These are phyloP conservation scores for Stentor coeruleus DNA, from an alignment of 73 alveolate genomes.

Conservation along the genomic window DNA sequence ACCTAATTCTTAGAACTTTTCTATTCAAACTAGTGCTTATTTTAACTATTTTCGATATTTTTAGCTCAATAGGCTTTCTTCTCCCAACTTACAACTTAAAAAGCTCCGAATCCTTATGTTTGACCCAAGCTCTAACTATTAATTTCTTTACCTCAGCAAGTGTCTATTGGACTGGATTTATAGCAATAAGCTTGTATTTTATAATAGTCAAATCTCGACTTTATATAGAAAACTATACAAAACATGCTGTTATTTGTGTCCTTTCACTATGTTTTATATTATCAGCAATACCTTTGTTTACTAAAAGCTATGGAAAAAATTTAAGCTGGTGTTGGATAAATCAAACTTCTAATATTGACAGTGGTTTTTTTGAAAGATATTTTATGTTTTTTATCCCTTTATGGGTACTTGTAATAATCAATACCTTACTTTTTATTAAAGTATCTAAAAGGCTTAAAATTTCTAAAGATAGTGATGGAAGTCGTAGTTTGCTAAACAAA, in stretches of 20 bases:
- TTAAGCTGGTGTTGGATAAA: neutral
- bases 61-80: neutral
- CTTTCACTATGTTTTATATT: neutral
- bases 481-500: no score
- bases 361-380: neutral
- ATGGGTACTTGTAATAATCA: neutral
- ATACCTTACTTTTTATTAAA: neutral
- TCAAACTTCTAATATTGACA: neutral
- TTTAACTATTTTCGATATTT: neutral
- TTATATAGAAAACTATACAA: no score
- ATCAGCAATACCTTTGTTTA: neutral
- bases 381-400: neutral
- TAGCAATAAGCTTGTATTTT: neutral
- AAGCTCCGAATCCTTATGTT: neutral
- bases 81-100: neutral
- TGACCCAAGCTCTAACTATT: neutral
- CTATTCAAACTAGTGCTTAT: neutral
- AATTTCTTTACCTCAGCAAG: neutral
- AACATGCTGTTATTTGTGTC: neutral
- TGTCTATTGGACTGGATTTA: neutral
- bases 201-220: neutral
- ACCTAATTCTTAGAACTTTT: no score
- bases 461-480: neutral
- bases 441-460: neutral
- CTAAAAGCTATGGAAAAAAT: neutral